A percentile compares a stretch with the other conserved stretches of the same genome.
Evolutionary conservation across 2,329 filamentous ascomycete genomes (phyloP).

Genomic region (Aureobasidium sp.): DNA sequence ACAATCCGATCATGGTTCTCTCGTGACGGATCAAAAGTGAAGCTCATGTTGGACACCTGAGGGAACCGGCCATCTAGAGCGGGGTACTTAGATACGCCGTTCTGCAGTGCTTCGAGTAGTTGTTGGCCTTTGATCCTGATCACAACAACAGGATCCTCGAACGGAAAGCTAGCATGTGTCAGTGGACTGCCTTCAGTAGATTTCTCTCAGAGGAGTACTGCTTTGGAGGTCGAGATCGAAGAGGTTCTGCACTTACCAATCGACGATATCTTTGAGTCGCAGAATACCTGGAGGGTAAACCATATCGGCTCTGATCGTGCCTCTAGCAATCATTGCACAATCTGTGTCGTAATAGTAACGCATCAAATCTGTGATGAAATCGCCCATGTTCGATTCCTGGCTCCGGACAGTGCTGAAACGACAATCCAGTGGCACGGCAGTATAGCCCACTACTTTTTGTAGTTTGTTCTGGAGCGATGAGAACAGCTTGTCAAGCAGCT

Average conservation of each 20-base stretch:
- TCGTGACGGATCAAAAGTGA: slow-evolving; percentile 61
- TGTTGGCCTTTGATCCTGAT: slow-evolving; percentile 64
- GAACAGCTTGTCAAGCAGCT: slow-evolving; percentile 62
- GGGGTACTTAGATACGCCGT: slow-evolving; percentile 71
- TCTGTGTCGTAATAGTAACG: slow-evolving; percentile 73
- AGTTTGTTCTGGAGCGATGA: slow-evolving; percentile 67
- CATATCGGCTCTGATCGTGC: slow-evolving; percentile 81
- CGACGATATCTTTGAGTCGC: slow-evolving; percentile 72
- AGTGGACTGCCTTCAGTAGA: slow-evolving; percentile 17
- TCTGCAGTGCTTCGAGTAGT: slow-evolving; percentile 75
- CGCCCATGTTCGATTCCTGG: slow-evolving; percentile 76
- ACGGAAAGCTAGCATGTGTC: slow-evolving; percentile 57
- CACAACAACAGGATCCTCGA: slow-evolving; percentile 82
- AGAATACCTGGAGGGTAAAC: slow-evolving; percentile 77
- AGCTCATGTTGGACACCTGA: slow-evolving; percentile 77
- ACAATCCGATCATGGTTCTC: slow-evolving; percentile 57
- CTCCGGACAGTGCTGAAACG: slow-evolving; percentile 76
- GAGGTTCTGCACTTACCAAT: slow-evolving; percentile 43
- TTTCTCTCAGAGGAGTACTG: background rate
- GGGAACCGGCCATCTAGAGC: slow-evolving; percentile 78
- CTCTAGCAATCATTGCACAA: slow-evolving; percentile 75
- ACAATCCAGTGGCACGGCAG: slow-evolving; percentile 72
- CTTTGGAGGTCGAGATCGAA: background rate
- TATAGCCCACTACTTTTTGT: slow-evolving; percentile 78
- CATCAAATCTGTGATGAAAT: slow-evolving; percentile 91